Evolutionary conservation across 768 basidiomycete species (phyloP).

Genomic region (Krasilnikovozyma curviuscula): DNA sequence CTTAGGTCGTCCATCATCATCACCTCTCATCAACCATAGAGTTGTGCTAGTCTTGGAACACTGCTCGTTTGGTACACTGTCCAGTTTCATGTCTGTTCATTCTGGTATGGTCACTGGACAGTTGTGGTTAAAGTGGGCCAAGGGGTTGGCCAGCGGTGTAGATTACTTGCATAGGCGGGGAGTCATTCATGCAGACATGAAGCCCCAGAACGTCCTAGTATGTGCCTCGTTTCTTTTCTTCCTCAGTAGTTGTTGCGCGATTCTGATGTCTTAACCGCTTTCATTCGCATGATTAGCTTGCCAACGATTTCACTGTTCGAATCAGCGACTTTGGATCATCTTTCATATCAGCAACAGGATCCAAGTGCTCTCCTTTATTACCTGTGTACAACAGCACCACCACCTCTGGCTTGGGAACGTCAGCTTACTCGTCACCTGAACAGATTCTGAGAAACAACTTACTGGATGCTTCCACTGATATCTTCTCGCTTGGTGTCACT

Average conservation of each 20-base stretch:
- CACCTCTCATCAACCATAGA: too few relatives aligned
- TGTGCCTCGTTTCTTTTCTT: constrained; percentile 2
- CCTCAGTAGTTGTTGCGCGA: not conserved
- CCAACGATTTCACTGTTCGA: constrained; percentile 20
- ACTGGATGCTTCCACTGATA: constrained; percentile 29
- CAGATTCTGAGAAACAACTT: constrained; percentile 23
- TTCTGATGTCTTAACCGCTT: too few relatives aligned
- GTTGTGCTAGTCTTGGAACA: constrained; percentile 23
- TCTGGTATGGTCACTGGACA: constrained; percentile 18
- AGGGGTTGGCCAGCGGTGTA: constrained; percentile 22
- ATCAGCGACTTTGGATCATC: constrained; percentile 31
- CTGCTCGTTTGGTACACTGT: constrained; percentile 21
- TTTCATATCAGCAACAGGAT: constrained; percentile 23
- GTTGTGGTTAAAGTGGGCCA: constrained; percentile 25
- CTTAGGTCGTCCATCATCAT: too few relatives aligned
- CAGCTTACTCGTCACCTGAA: constrained; percentile 30
- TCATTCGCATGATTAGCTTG: constrained; percentile 13
- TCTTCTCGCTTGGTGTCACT: constrained; percentile 31
- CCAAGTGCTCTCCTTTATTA: constrained; percentile 7
- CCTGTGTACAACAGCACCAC: too few relatives aligned
- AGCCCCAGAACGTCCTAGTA: constrained; percentile 29
- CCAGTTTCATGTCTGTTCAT: constrained; percentile 19
- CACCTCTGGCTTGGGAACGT: constrained; percentile 27
- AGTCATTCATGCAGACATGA: constrained; percentile 31
- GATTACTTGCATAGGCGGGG: constrained; percentile 26